These are phyloP conservation scores for Ascochyta lentis DNA, from an alignment of 2,329 filamentous ascomycete species.

Conservation along the genomic window DNA sequence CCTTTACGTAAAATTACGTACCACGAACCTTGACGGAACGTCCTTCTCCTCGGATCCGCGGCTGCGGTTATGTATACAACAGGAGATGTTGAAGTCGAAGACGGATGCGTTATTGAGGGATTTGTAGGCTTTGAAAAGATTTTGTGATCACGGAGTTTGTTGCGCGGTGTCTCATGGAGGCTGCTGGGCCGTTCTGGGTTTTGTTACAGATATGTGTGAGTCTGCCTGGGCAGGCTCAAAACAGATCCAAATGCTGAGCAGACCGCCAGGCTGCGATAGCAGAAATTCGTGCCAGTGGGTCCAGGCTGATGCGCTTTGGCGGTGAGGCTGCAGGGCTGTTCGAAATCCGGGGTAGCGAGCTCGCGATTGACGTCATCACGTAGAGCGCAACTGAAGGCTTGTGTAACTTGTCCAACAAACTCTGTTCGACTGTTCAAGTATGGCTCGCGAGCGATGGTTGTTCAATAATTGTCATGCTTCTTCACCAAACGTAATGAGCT, in stretches of 20 bases:
- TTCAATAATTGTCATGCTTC: neutral
- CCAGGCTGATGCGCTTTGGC: neutral
- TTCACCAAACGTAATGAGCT: neutral
- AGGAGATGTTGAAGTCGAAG: conserved; percentile 6
- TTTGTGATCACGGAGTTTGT: neutral
- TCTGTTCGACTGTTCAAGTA: neutral
- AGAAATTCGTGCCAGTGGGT: neutral
- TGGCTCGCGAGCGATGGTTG: neutral
- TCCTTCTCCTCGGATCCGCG: conserved; percentile 36
- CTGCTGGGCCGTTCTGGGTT: neutral
- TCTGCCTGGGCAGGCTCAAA: neutral
- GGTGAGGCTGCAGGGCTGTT: conserved; percentile 10
- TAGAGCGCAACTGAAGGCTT: neutral
- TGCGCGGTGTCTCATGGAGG: no score
- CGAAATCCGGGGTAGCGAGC: conserved; percentile 16
- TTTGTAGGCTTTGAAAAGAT: neutral
- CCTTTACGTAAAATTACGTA: conserved; percentile 40
- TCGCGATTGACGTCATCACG: conserved; percentile 10
- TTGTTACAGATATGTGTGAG: no score
- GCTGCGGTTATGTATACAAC: conserved; percentile 14
- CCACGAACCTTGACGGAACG: conserved; percentile 17
- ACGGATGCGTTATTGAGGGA: neutral
- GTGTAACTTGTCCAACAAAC: neutral
- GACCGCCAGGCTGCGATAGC: neutral
- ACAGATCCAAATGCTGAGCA: neutral